Percentiles rank a stretch among this genome's conserved stretches.
These are phyloP conservation scores for Conticribra guillardii DNA, from an alignment of 108 stramenopile genomes.

Conservation along the genomic window DNA sequence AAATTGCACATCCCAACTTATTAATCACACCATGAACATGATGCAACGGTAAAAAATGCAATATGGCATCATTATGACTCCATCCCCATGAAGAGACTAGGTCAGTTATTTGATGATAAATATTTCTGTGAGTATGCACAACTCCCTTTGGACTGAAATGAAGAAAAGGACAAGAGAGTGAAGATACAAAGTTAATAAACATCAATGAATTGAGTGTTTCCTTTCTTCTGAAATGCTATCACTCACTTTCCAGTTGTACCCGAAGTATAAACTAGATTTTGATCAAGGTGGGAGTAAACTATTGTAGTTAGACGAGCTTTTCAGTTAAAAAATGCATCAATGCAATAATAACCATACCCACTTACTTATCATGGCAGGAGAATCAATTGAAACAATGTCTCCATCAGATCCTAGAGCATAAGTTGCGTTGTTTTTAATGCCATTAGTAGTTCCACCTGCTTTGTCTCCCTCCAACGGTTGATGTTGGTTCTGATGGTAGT, in stretches of 20 bases:
- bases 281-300: too few species aligned
- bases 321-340: too few species aligned
- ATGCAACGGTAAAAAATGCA: conserved; percentile 55
- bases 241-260: conserved; percentile 96
- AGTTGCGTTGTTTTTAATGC: too few species aligned
- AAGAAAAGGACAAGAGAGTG: too few species aligned
- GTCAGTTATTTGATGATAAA: conserved; percentile 54
- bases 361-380: conserved; percentile 82
- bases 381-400: conserved; percentile 23
- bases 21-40: conserved; percentile 60
- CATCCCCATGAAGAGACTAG: conserved; percentile 56
- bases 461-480: not conserved
- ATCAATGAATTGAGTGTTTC: too few species aligned
- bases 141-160: conserved; percentile 70
- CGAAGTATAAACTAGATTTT: conserved; percentile 95
- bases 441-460: not conserved
- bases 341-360: too few species aligned
- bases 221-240: too few species aligned
- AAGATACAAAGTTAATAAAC: too few species aligned
- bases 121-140: conserved; percentile 43
- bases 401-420: conserved; percentile 21
- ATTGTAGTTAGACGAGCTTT: too few species aligned
- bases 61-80: conserved; percentile 41
- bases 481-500: not conserved
- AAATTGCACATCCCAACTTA: conserved; percentile 47